phyloP scores from a whole-genome alignment of 176 grass and related monocot genomes.

The Aegilops longissima region DNA sequence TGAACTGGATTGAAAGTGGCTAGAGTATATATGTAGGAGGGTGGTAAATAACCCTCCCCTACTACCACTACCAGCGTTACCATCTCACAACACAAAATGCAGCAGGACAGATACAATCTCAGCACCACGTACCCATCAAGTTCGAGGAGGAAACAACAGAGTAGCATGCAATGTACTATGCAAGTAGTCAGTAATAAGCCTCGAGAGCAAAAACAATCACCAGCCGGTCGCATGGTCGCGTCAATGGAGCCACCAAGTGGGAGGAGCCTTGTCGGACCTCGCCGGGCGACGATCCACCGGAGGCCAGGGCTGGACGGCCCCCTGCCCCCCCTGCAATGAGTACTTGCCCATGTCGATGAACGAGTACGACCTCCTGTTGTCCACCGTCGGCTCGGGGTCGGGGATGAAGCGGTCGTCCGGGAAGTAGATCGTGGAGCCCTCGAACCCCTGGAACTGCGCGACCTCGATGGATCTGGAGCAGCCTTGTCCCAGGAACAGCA shows the following conservation, averaged over 20 bases:
- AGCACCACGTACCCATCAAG: not conserved
- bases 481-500: constrained; percentile 44
- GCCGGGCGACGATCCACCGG: not conserved
- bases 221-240: not conserved
- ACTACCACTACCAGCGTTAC: not conserved
- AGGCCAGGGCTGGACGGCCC: constrained; percentile 4
- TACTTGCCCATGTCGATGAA: constrained; percentile 51
- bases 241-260: constrained; percentile 55
- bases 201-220: not conserved
- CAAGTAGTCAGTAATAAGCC: not conserved
- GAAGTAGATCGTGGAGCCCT: constrained; percentile 39
- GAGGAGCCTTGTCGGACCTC: constrained; percentile 28
- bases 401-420: constrained; percentile 16
- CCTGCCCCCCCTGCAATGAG: not conserved
- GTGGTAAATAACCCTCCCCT: no score
- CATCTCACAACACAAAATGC: not conserved
- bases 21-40: not conserved
- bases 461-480: constrained; percentile 43
- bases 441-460: constrained; percentile 9
- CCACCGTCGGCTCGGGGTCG: not conserved
- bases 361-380: constrained; percentile 4
- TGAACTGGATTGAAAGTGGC: not conserved
- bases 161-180: constrained; percentile 16
- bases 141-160: constrained; percentile 6
- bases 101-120: not conserved